These are phyloP conservation scores for Tetradesmus lagerheimii DNA, from an alignment of 139 green algal genomes.

Conservation along the genomic window DNA sequence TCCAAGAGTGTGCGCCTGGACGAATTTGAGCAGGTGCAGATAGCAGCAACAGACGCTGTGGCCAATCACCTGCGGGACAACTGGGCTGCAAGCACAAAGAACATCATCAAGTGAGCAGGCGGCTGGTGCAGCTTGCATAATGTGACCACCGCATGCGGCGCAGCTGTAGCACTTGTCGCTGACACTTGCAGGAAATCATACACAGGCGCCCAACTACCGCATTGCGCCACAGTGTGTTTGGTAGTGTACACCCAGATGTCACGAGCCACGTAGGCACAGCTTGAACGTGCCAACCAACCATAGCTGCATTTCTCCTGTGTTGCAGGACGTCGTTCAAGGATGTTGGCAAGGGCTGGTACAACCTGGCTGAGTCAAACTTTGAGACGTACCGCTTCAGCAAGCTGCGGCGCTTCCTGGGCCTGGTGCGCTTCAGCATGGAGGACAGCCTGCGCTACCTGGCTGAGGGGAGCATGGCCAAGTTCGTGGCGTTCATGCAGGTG, in stretches of 20 bases:
- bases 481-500: constrained; percentile 67
- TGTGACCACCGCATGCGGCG: neutral
- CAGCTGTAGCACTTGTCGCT: neutral
- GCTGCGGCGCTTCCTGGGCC: constrained; percentile 66
- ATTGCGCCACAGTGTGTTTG: too few relatives aligned
- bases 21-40: constrained; percentile 87
- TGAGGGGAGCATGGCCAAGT: constrained; percentile 67
- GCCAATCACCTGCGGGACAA: constrained; percentile 82
- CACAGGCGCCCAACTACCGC: too few relatives aligned
- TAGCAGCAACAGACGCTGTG: constrained; percentile 52
- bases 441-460: constrained; percentile 82
- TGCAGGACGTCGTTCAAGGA: constrained; percentile 63
- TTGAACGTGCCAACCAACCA: neutral
- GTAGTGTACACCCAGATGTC: too few relatives aligned
- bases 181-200: neutral
- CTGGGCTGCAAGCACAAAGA: constrained; percentile 63
- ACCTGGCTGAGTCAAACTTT: constrained; percentile 80
- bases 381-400: constrained; percentile 85
- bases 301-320: neutral
- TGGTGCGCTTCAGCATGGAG: constrained; percentile 79
- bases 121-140: neutral
- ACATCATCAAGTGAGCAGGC: constrained; percentile 52
- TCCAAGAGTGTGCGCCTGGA: constrained; percentile 81
- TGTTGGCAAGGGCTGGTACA: constrained; percentile 91
- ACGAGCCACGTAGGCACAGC: neutral